Conservation (phyloP, 768 basidiomycete genomes). For the Boletus patriciae region DNA sequence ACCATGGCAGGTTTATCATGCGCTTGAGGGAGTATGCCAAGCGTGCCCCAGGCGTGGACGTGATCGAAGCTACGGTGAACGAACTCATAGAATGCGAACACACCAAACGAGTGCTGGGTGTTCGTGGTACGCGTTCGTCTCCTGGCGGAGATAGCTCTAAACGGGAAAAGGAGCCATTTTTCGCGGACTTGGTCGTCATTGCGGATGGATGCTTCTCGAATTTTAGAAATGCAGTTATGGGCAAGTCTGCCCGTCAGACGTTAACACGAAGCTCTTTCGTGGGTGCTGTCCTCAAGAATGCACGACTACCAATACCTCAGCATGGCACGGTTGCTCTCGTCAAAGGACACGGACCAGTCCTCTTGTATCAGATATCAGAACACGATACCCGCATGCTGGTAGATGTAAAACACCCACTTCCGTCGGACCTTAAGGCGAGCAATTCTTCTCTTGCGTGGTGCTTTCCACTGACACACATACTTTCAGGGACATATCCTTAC, state of each 20-base stretch:
- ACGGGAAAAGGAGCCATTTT: conserved; percentile 52
- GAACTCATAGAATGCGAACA: conserved; percentile 63
- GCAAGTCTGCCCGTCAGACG: conserved; percentile 46
- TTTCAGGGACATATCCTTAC: conserved; percentile 64
- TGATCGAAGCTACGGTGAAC: conserved; percentile 83
- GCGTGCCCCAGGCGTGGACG: conserved; percentile 62
- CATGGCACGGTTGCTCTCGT: conserved; percentile 85
- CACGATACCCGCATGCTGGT: conserved; percentile 92
- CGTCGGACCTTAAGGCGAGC: conserved; percentile 72
- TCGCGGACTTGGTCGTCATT: conserved; percentile 78
- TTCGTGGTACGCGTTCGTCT: conserved; percentile 51
- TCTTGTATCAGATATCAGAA: conserved; percentile 88
- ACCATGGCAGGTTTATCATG: conserved; percentile 91
- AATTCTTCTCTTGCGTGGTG: background rate
- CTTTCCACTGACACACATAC: background rate
- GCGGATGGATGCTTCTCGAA: conserved; percentile 97
- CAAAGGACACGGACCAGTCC: conserved; percentile 79
- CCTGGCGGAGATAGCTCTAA: conserved; percentile 34
- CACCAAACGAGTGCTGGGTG: conserved; percentile 60
- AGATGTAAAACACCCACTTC: conserved; percentile 83
- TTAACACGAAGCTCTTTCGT: conserved; percentile 76
- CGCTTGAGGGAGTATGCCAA: conserved; percentile 66
- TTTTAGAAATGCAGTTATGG: conserved; percentile 74
- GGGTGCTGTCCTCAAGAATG: conserved; percentile 81
- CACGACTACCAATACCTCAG: conserved; percentile 65